These are phyloP conservation scores for Cucurbita maxima DNA, from an alignment of 306 rosid species.

Conservation along the genomic window DNA sequence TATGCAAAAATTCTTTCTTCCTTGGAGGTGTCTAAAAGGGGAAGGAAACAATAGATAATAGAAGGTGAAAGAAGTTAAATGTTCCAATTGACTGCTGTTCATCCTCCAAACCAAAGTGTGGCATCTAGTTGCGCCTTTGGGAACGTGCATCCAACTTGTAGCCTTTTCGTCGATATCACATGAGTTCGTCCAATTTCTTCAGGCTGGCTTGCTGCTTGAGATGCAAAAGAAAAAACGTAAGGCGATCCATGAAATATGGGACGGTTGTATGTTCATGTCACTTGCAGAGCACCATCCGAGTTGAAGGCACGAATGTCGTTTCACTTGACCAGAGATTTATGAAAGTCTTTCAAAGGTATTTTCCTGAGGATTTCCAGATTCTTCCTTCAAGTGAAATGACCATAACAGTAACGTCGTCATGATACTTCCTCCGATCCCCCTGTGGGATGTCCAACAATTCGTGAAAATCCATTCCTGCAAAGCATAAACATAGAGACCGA, in stretches of 20 bases:
- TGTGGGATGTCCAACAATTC: slow-evolving; percentile 94
- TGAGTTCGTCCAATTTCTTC: slow-evolving; percentile 1
- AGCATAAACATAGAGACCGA: background rate
- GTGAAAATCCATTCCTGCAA: slow-evolving; percentile 94
- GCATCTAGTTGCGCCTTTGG: slow-evolving; percentile 24
- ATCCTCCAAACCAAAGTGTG: slow-evolving; percentile 27
- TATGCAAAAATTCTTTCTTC: slow-evolving; percentile 45
- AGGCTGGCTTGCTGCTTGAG: background rate
- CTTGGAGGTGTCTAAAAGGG: slow-evolving; percentile 14
- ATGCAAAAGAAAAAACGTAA: background rate
- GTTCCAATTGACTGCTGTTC: slow-evolving; percentile 20
- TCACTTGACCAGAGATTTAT: slow-evolving; percentile 16
- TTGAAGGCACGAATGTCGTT: slow-evolving; percentile 14
- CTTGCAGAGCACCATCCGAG: slow-evolving; percentile 15
- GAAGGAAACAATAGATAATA: slow-evolving; percentile 5
- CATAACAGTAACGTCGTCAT: slow-evolving; percentile 97
- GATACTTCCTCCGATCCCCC: slow-evolving; percentile 94
- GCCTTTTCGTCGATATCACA: slow-evolving; percentile 19
- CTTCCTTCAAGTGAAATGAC: slow-evolving; percentile 97
- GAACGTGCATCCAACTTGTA: slow-evolving; percentile 14
- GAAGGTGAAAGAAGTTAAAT: slow-evolving; percentile 13
- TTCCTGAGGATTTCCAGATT: slow-evolving; percentile 98
- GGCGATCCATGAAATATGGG: slow-evolving; percentile 40
- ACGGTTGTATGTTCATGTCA: slow-evolving; percentile 28
- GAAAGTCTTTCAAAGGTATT: slow-evolving; percentile 45